Conservation (phyloP, 352 stramenopile genomes). For the Thalassiosira exigua region DNA sequence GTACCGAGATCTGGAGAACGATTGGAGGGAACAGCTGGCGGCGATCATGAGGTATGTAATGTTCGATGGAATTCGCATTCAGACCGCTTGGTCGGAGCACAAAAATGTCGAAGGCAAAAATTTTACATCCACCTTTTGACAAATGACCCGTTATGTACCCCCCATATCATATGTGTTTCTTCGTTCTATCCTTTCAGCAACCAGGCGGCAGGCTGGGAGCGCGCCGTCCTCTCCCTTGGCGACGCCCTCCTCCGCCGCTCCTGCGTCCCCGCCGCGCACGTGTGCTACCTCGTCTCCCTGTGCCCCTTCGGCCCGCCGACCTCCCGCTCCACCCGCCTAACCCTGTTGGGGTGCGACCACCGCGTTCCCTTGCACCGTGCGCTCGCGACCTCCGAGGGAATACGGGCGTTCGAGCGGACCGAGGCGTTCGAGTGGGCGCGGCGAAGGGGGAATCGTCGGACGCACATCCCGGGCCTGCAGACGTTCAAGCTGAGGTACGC, state of each 20-base stretch:
- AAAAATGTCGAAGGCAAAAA: too few species aligned
- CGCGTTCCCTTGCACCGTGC: constrained; percentile 31
- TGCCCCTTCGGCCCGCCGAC: constrained; percentile 59
- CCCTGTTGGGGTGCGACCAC: constrained; percentile 78
- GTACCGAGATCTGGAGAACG: constrained; percentile 49
- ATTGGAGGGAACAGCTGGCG: constrained; percentile 78
- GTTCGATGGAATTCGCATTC: too few species aligned
- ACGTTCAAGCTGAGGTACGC: constrained; percentile 83
- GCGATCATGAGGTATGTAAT: constrained; percentile 54
- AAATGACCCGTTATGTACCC: not conserved
- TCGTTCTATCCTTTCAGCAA: constrained; percentile 73
- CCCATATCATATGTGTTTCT: not conserved
- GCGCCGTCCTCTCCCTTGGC: constrained; percentile 75
- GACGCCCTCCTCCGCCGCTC: constrained; percentile 70
- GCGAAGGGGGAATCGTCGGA: constrained; percentile 74
- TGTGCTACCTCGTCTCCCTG: constrained; percentile 83
- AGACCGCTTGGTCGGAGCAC: too few species aligned
- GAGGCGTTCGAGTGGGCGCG: constrained; percentile 87
- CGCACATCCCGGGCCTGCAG: constrained; percentile 74
- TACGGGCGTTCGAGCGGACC: constrained; percentile 71
- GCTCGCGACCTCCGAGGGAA: constrained; percentile 65
- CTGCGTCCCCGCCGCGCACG: constrained; percentile 72
- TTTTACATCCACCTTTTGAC: not conserved
- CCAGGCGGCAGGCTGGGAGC: constrained; percentile 76
- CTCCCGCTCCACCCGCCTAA: constrained; percentile 51